These are phyloP conservation scores for Aspergillus viridinutans DNA, from an alignment of 2,329 filamentous ascomycete species.

Conservation along the genomic window DNA sequence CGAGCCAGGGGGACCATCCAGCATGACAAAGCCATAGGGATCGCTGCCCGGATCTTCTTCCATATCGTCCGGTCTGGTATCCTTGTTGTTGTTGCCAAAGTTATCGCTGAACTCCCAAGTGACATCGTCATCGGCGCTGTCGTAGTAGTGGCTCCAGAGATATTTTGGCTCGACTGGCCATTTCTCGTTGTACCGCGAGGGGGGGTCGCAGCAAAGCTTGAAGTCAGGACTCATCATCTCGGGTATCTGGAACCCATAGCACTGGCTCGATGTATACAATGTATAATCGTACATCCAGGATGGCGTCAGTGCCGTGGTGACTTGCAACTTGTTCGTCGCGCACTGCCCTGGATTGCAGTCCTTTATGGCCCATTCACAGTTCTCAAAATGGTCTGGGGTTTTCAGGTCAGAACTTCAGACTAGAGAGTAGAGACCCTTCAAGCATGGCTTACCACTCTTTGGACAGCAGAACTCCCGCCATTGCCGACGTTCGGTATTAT, in stretches of 20 bases:
- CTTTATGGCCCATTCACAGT: background rate
- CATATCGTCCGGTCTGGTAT: conserved; percentile 2
- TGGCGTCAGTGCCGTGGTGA: background rate
- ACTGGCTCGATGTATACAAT: background rate
- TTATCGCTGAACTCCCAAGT: conserved; percentile 18
- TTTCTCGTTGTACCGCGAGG: conserved; percentile 9
- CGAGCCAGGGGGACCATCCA: conserved; percentile 24
- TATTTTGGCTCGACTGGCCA: conserved; percentile 26
- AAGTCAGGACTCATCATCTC: conserved; percentile 1
- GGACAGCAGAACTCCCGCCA: background rate
- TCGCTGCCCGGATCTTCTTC: conserved; percentile 21
- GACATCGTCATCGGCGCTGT: conserved; percentile 11
- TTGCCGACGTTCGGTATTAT: background rate
- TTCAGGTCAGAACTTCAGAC: background rate
- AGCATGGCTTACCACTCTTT: background rate
- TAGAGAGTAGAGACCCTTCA: background rate
- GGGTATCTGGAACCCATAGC: background rate
- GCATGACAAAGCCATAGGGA: conserved; percentile 30
- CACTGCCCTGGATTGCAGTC: background rate
- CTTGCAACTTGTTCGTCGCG: background rate
- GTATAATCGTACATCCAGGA: background rate
- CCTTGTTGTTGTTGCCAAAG: conserved; percentile 18
- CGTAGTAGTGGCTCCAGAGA: conserved; percentile 19
- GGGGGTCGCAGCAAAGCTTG: conserved; percentile 6
- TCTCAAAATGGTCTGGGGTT: background rate